Base-by-base conservation (phyloP, 345 rosid species). In the Brassica incana region DNA sequence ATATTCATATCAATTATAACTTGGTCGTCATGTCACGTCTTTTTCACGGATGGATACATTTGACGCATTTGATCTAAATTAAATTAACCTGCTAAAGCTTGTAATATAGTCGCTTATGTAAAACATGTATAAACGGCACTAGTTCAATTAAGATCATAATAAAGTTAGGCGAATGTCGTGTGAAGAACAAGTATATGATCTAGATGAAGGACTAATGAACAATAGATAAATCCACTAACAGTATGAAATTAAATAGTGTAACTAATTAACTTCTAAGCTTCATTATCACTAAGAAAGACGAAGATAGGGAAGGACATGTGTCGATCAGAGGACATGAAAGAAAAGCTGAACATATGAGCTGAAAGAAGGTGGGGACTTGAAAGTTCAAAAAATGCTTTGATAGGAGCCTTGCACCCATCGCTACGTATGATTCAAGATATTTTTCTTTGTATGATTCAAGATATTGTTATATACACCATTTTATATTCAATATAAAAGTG, bases 321-420 rank as follows among this genome's bases (percentile, higher is more conserved):
- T 64, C 69, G 18, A 50, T 71, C 16, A 35, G 61, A 76, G 54
- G 58, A 80, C 67, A 33, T 81, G 69, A 75, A 61, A 27, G 36
- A 36, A 32, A 70, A 81, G 76, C 80, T 71, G 5, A n/a, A 69
- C 56, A 36, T 64, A 43, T 59, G 60, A 30, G 56, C 45, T 38
- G 45, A 38, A 38, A 67, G 61, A 65, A 63, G 86, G 83, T 84
- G n/a, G 81, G 80, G 84, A 79, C 78, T 86, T 27, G 74, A 72
- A 52, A 18, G 76, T 38, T 80, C 61, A 70, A 38, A 40, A 50
- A 33, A 30, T 62, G 29, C 30, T 73, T 71, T 63, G 93, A 91
- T 70, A 20, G 88, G 70, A 84, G 75, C 90, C 92, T 86, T 91
- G 89, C 92, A 90, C 91, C 95, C 78, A 77, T 91, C 89, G n/a